Conservation (phyloP, 1,139 yeast species). For the Zygoascus sp. region DNA sequence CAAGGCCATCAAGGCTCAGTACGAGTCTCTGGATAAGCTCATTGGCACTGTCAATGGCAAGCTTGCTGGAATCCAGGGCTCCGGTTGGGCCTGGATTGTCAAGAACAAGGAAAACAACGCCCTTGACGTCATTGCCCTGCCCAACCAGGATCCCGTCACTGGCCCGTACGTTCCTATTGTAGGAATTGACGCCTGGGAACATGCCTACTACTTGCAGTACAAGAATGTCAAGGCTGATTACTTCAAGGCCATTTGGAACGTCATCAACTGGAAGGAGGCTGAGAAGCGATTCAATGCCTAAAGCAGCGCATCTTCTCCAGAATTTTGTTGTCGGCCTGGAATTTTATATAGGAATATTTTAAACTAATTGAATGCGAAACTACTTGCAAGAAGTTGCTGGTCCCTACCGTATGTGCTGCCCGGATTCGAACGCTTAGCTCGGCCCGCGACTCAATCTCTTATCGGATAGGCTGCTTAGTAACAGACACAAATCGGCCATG, state of each 20-base stretch:
- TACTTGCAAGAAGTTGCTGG: too few species aligned
- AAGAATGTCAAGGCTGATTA: constrained; percentile 91
- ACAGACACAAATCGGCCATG: too few species aligned
- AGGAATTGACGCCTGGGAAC: constrained; percentile 99
- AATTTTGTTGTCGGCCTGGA: too few species aligned
- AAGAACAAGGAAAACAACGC: constrained; percentile 80
- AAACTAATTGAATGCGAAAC: too few species aligned
- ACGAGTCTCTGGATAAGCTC: constrained; percentile 74
- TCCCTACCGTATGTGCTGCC: too few species aligned
- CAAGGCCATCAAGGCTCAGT: constrained; percentile 60
- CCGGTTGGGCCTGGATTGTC: constrained; percentile 97
- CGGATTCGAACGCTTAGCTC: too few species aligned
- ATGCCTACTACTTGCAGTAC: constrained; percentile 94
- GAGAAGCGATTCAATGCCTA: constrained; percentile 52
- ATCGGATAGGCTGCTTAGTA: too few species aligned
- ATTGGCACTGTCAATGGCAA: constrained; percentile 64
- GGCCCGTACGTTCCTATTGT: constrained; percentile 72
- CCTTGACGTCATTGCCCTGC: constrained; percentile 78
- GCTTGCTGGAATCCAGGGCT: constrained; percentile 91
- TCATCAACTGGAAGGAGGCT: constrained; percentile 94
- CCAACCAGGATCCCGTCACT: constrained; percentile 86
- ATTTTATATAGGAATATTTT: too few species aligned
- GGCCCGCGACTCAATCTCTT: too few species aligned
- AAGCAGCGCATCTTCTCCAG: too few species aligned
- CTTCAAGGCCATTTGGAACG: constrained; percentile 96